Evolutionary conservation across 306 rosid species (phyloP).

Genomic region (Albizia julibrissin): DNA sequence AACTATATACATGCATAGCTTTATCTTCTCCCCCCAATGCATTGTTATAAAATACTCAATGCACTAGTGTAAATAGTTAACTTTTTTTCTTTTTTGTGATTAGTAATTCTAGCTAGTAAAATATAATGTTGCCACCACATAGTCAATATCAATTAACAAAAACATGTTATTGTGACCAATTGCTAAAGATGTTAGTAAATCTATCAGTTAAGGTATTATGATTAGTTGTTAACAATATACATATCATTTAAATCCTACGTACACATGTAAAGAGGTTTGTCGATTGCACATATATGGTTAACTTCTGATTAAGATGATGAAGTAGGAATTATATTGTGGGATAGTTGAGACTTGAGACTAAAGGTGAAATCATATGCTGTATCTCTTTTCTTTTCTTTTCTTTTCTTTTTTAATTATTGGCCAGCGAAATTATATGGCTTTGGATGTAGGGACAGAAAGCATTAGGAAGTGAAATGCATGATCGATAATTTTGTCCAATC

Average conservation of each 20-base stretch:
- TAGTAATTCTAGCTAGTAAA: neutral
- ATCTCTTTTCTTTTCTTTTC: no score
- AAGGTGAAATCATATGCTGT: neutral
- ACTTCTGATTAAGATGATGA: neutral
- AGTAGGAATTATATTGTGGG: neutral
- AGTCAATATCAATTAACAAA: neutral
- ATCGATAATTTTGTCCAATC: constrained; percentile 50
- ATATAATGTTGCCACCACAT: neutral
- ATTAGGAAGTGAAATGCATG: constrained; percentile 29
- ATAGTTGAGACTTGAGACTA: constrained; percentile 1
- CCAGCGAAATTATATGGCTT: neutral
- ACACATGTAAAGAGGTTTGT: neutral
- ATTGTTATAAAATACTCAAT: constrained; percentile 5
- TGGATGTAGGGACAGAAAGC: constrained; percentile 35
- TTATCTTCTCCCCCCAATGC: constrained; percentile 21
- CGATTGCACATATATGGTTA: neutral
- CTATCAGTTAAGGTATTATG: neutral
- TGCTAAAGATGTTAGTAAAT: neutral
- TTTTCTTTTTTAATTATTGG: no score
- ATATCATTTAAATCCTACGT: neutral
- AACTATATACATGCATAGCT: neutral
- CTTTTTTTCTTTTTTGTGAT: neutral
- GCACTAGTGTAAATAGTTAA: neutral
- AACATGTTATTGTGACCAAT: neutral
- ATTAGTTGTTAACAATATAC: neutral